Conservation (phyloP, 768 basidiomycete genomes). For the Leccinum aurantiacum region DNA sequence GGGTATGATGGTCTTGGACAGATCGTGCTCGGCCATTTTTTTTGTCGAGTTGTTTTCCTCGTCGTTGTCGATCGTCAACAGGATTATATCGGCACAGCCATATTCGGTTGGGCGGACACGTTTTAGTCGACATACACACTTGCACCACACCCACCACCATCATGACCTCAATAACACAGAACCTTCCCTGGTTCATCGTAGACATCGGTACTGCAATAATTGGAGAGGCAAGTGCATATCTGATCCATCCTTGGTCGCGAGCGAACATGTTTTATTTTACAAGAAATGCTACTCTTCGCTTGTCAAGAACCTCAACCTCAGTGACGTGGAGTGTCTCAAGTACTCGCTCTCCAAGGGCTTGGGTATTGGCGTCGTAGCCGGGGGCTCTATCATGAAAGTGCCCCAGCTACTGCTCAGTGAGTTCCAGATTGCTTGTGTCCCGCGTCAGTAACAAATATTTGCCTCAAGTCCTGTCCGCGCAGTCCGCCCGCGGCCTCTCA, state of each 20-base stretch:
- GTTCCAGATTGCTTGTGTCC: constrained; percentile 22
- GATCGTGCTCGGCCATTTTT: constrained; percentile 84
- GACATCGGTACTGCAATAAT: constrained; percentile 81
- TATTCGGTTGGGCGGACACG: constrained; percentile 5
- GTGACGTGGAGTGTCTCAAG: constrained; percentile 82
- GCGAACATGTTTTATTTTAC: constrained; percentile 7
- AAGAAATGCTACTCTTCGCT: constrained; percentile 91
- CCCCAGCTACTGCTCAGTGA: constrained; percentile 87
- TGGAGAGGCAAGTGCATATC: constrained; percentile 56
- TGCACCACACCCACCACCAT: constrained; percentile 19
- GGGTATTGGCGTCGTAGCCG: constrained; percentile 89
- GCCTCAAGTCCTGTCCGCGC: constrained; percentile 59
- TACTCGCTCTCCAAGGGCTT: constrained; percentile 90
- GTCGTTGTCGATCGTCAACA: constrained; percentile 4
- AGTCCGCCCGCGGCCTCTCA: constrained; percentile 85
- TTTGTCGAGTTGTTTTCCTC: neutral
- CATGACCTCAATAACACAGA: constrained; percentile 79
- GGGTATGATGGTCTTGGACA: constrained; percentile 86
- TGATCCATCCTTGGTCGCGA: neutral
- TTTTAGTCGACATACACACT: constrained; percentile 1
- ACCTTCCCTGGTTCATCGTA: constrained; percentile 82
- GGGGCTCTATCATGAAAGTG: constrained; percentile 93
- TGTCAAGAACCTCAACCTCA: constrained; percentile 79
- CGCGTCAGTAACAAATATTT: neutral
- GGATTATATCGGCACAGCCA: constrained; percentile 27